These are phyloP conservation scores for Tribonema minus DNA, from an alignment of 108 stramenopile species.

Conservation along the genomic window DNA sequence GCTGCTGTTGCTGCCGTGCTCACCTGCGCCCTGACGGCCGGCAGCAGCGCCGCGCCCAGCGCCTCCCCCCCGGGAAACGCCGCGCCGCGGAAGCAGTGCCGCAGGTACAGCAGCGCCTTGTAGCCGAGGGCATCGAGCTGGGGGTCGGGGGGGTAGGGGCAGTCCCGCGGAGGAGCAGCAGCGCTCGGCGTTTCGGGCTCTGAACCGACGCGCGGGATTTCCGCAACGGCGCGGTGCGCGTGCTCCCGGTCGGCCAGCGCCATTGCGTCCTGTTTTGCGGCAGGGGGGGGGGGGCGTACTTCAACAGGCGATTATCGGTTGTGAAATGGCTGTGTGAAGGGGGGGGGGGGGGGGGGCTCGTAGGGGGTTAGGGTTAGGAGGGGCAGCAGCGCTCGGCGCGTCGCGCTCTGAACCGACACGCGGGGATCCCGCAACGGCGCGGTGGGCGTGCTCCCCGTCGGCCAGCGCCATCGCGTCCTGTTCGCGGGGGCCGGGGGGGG, in stretches of 20 bases:
- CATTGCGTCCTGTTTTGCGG: slow-evolving; percentile 3
- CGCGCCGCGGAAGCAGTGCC: slow-evolving; percentile 64
- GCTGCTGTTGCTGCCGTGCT: too few species aligned
- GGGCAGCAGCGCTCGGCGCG: too few species aligned
- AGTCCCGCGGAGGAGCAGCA: too few species aligned
- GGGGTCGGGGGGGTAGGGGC: slow-evolving; percentile 21
- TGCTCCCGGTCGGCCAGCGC: slow-evolving; percentile 8
- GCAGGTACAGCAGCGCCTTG: slow-evolving; percentile 61
- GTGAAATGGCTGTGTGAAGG: background rate
- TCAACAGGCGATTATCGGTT: too few species aligned
- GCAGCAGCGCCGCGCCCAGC: slow-evolving; percentile 42
- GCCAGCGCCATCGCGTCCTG: slow-evolving; percentile 9
- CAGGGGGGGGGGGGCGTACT: too few species aligned
- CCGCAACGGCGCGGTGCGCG: background rate
- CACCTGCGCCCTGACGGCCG: too few species aligned
- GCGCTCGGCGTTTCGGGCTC: too few species aligned
- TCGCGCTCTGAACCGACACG: background rate
- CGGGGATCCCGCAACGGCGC: background rate
- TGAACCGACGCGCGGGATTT: background rate
- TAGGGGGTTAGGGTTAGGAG: slow-evolving; percentile 34
- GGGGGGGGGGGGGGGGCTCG: background rate
- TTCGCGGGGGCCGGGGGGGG: too few species aligned
- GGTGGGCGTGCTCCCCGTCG: background rate
- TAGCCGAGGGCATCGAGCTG: slow-evolving; percentile 26
- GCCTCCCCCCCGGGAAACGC: too few species aligned